Conservation (phyloP, 2,329 filamentous ascomycete genomes). For the Didymella keratinophila region DNA sequence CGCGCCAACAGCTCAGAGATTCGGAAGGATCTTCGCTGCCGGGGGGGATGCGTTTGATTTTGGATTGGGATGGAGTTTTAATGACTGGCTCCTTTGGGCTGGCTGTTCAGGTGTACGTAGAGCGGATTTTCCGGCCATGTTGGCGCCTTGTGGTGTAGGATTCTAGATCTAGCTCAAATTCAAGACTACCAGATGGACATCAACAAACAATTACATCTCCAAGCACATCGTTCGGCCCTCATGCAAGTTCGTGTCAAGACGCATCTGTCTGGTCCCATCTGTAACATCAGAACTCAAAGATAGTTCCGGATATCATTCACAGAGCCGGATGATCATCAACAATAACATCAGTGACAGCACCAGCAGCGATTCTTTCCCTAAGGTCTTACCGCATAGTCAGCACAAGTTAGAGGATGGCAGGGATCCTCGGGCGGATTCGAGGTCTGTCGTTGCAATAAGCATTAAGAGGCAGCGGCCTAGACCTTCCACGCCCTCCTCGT, state of each 20-base stretch:
- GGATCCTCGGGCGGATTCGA: slow-evolving; percentile 1
- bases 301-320: not conserved
- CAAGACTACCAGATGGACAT: not conserved
- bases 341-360: not conserved
- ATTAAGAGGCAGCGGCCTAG: slow-evolving; percentile 41
- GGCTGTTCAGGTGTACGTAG: slow-evolving; percentile 1
- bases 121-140: not conserved
- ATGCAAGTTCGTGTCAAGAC: not conserved
- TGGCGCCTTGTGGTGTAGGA: not conserved
- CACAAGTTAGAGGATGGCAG: not conserved
- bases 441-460: slow-evolving; percentile 49
- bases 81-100: not conserved
- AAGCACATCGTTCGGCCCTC: not conserved
- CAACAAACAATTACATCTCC: not conserved
- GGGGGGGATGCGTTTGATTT: not conserved
- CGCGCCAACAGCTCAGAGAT: slow-evolving; percentile 7
- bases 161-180: not conserved
- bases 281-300: too few species aligned
- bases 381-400: not conserved
- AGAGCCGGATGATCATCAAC: not conserved
- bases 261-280: not conserved
- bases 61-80: slow-evolving; percentile 3
- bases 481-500: slow-evolving; percentile 32
- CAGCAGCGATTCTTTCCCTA: not conserved
- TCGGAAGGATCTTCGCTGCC: slow-evolving; percentile 17